A percentile compares a stretch with the other conserved stretches of the same genome.
phyloP scores from a whole-genome alignment of 768 basidiomycete genomes.

The Mycena kentingensis region DNA sequence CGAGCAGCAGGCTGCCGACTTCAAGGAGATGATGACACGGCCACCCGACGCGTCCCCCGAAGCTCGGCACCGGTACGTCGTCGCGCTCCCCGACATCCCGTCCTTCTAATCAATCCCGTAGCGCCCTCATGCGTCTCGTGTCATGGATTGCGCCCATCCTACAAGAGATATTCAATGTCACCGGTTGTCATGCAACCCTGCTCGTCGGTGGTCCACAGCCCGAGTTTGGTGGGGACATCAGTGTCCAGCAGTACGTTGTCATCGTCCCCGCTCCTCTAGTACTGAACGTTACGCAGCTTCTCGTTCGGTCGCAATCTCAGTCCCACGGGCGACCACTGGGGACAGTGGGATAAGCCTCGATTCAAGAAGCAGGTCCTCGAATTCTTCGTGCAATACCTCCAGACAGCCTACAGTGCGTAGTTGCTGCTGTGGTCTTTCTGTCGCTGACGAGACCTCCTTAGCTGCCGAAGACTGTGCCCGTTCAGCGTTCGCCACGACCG shows the following conservation, averaged over 20 bases:
- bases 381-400: constrained; percentile 6
- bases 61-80: constrained; percentile 3
- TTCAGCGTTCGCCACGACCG: no score
- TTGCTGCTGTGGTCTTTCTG: neutral
- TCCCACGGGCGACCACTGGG: neutral
- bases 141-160: constrained; percentile 2
- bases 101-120: neutral
- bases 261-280: neutral
- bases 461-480: no score
- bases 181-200: neutral
- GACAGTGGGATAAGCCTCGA: constrained; percentile 4
- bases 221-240: neutral
- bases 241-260: neutral
- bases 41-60: neutral
- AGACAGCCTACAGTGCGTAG: constrained; percentile 7
- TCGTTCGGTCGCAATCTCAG: constrained; percentile 2
- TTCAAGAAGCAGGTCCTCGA: neutral
- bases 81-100: no score
- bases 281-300: neutral
- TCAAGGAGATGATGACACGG: neutral
- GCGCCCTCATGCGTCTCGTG: neutral
- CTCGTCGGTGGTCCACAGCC: constrained; percentile 4
- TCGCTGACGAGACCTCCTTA: no score
- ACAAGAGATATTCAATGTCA: neutral
- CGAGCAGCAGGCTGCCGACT: neutral